Evolutionary conservation across 768 basidiomycete species (phyloP).

Genomic region (Mycena vitilis): DNA sequence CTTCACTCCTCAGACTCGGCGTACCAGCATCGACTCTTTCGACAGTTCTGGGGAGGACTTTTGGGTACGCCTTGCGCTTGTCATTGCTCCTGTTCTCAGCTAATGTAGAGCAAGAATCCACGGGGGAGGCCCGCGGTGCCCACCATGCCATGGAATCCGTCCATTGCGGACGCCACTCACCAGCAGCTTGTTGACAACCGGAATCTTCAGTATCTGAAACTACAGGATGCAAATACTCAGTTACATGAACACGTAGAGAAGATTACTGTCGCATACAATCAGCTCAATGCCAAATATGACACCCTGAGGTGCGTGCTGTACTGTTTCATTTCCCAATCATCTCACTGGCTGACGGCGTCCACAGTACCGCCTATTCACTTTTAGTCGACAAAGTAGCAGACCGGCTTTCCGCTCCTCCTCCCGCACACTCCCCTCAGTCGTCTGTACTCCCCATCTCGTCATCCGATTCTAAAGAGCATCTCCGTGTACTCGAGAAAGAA

Average conservation of each 20-base stretch:
- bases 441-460: neutral
- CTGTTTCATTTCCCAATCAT: neutral
- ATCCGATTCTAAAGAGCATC: neutral
- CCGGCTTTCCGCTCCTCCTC: neutral
- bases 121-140: neutral
- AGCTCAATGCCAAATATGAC: neutral
- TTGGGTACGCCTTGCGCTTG: too few relatives aligned
- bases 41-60: too few relatives aligned
- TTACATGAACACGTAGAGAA: neutral
- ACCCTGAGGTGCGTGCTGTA: conserved; percentile 6
- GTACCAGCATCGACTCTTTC: too few relatives aligned
- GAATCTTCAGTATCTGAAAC: neutral
- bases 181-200: neutral
- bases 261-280: neutral
- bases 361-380: neutral
- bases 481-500: neutral
- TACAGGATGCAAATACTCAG: neutral
- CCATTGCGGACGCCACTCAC: conserved; percentile 1
- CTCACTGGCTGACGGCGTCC: neutral
- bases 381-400: neutral
- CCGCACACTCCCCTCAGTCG: too few relatives aligned
- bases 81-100: too few relatives aligned
- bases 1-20: too few relatives aligned
- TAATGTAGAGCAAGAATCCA: neutral
- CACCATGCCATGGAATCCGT: neutral